These are phyloP conservation scores for Kingdonia uniflora DNA, from an alignment of 164 flowering plant species.

Conservation along the genomic window DNA sequence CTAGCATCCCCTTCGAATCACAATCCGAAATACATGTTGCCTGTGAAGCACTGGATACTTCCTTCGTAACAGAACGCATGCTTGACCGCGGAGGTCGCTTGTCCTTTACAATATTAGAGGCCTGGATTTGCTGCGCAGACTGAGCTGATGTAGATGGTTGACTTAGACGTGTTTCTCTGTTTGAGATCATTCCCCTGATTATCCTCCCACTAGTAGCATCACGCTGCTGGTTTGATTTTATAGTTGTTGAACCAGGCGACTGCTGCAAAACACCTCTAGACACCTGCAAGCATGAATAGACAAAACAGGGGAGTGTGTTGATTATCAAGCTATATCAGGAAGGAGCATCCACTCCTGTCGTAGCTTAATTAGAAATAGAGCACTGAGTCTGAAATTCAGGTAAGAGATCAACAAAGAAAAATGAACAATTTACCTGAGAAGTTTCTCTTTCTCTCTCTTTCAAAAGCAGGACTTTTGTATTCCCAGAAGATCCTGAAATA, in stretches of 20 bases:
- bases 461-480: conserved; percentile 56
- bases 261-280: conserved; percentile 24
- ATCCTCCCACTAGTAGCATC: conserved; percentile 52
- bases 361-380: background rate
- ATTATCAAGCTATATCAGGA: too few species aligned
- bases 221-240: conserved; percentile 47
- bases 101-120: conserved; percentile 41
- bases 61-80: conserved; percentile 21
- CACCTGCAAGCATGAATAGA: conserved; percentile 18
- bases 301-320: too few species aligned
- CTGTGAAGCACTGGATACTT: conserved; percentile 13
- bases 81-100: conserved; percentile 56
- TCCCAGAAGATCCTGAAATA: conserved; percentile 40
- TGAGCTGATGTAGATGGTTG: conserved; percentile 19
- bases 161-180: conserved; percentile 7
- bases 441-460: conserved; percentile 77
- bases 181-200: conserved; percentile 30
- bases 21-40: conserved; percentile 8
- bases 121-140: conserved; percentile 39
- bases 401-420: background rate
- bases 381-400: background rate
- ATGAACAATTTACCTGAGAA: conserved; percentile 32
- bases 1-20: conserved; percentile 36
- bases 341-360: too few species aligned
- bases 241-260: conserved; percentile 16